phyloP scores from a whole-genome alignment of 164 flowering plant species.

The Cinnamomum chago region DNA sequence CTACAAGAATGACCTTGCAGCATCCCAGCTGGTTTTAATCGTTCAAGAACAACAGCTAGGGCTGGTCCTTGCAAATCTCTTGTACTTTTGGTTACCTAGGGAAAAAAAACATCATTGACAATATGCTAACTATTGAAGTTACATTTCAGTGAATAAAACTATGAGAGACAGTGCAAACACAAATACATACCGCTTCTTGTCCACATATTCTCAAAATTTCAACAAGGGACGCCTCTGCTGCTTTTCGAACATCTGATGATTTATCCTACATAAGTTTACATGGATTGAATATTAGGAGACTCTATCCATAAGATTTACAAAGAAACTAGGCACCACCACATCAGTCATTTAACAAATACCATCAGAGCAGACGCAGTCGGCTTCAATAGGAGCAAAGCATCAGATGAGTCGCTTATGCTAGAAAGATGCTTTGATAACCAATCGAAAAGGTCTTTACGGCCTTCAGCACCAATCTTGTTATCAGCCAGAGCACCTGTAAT shows the following conservation, averaged over 20 bases:
- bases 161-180: neutral
- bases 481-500: constrained; percentile 66
- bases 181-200: constrained; percentile 57
- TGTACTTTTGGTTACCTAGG: constrained; percentile 64
- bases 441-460: constrained; percentile 92
- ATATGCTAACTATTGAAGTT: neutral
- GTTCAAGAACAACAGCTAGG: constrained; percentile 63
- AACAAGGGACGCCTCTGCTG: constrained; percentile 82
- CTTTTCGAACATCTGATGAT: constrained; percentile 95
- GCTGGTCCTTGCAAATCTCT: constrained; percentile 87
- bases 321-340: neutral
- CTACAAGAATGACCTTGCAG: constrained; percentile 50
- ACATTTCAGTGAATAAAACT: neutral
- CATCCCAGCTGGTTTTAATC: constrained; percentile 56
- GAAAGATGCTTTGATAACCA: constrained; percentile 91
- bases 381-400: constrained; percentile 72
- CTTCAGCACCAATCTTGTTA: constrained; percentile 88
- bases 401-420: constrained; percentile 57
- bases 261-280: constrained; percentile 55
- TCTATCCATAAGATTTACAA: neutral
- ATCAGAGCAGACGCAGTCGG: constrained; percentile 72
- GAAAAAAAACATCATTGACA: neutral
- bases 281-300: neutral
- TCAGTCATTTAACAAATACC: constrained; percentile 33
- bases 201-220: constrained; percentile 85